These are phyloP conservation scores for Lecanicillium sp. DNA, from an alignment of 2,329 filamentous ascomycete species.

Conservation along the genomic window DNA sequence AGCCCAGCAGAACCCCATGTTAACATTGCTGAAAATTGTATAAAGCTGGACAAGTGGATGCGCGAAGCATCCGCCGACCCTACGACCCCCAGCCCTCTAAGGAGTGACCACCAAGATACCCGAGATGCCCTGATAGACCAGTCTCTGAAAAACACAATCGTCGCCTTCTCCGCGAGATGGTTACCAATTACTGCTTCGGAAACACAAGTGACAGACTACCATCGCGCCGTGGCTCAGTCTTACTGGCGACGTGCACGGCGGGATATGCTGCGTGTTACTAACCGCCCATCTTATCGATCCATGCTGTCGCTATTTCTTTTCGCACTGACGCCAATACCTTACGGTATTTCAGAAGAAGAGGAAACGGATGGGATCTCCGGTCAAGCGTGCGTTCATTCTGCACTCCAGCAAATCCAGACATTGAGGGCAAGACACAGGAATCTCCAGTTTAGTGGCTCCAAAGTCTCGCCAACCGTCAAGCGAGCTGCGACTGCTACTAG, in stretches of 20 bases:
- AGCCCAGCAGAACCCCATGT: constrained; percentile 2
- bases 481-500: constrained; percentile 16
- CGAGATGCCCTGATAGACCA: constrained; percentile 11
- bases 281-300: constrained; percentile 30
- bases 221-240: no score
- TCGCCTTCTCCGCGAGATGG: constrained; percentile 21
- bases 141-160: constrained; percentile 19
- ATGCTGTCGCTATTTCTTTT: constrained; percentile 31
- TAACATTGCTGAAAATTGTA: constrained; percentile 17
- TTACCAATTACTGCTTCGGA: constrained; percentile 17
- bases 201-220: constrained; percentile 6
- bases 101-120: no score
- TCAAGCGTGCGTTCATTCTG: constrained; percentile 30
- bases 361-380: constrained; percentile 30
- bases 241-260: constrained; percentile 26
- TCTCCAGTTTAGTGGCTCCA: constrained; percentile 30
- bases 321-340: constrained; percentile 29
- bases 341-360: constrained; percentile 30
- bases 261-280: constrained; percentile 31
- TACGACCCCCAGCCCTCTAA: background rate
- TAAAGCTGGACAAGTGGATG: constrained; percentile 9
- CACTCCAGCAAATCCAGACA: constrained; percentile 30
- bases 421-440: constrained; percentile 29
- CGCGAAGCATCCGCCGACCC: background rate
- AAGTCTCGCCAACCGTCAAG: constrained; percentile 21